Conservation (phyloP, 169 alveolate species). For the Cryptosporidium muris region DNA sequence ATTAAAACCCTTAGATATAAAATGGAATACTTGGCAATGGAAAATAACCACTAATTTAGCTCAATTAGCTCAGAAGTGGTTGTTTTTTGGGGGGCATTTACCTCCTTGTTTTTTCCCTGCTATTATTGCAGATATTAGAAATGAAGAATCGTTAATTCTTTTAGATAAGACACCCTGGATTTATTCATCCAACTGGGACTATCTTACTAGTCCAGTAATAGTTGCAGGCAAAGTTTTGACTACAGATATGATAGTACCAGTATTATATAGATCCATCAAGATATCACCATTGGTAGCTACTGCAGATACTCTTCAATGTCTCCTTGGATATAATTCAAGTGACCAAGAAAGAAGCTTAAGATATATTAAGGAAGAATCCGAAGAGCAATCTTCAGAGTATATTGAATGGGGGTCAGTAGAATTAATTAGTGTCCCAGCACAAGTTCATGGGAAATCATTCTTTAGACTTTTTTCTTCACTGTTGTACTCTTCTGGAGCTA, state of each 20-base stretch:
- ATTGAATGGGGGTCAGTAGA: slow-evolving; percentile 70
- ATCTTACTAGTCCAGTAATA: slow-evolving; percentile 48
- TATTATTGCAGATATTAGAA: slow-evolving; percentile 62
- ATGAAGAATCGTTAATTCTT: slow-evolving; percentile 49
- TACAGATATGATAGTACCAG: slow-evolving; percentile 65
- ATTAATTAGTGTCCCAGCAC: slow-evolving; percentile 46
- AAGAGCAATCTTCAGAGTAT: slow-evolving; percentile 28
- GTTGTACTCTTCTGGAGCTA: slow-evolving; percentile 27
- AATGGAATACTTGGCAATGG: slow-evolving; percentile 71
- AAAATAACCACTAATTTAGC: slow-evolving; percentile 63
- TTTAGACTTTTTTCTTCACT: slow-evolving; percentile 35
- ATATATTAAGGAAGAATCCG: neutral
- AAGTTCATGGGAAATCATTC: slow-evolving; percentile 30
- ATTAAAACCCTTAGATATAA: slow-evolving; percentile 14
- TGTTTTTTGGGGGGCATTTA: slow-evolving; percentile 63
- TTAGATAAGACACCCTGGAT: slow-evolving; percentile 66
- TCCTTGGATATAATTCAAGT: slow-evolving; percentile 46
- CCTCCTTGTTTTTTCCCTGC: slow-evolving; percentile 71
- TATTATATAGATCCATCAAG: slow-evolving; percentile 19
- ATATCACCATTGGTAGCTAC: slow-evolving; percentile 60
- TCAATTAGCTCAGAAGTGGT: slow-evolving; percentile 62
- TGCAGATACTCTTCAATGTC: slow-evolving; percentile 50
- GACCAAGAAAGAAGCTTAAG: slow-evolving; percentile 2
- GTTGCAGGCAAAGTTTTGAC: slow-evolving; percentile 65
- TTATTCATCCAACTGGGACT: slow-evolving; percentile 45